Conservation (phyloP, 352 stramenopile genomes). For the Phytophthora quininea region DNA sequence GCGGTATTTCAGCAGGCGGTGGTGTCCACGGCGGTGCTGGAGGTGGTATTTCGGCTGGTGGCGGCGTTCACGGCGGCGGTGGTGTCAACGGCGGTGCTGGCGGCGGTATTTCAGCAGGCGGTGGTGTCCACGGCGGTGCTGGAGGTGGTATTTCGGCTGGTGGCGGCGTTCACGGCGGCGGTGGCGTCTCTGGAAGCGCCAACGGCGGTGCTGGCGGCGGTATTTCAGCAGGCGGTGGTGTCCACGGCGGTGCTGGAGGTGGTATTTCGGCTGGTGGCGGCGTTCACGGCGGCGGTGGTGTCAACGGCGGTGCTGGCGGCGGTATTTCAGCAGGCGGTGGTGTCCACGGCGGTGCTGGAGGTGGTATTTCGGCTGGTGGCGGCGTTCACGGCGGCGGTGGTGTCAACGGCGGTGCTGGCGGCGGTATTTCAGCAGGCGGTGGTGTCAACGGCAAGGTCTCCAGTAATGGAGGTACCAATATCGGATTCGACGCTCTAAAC, state of each 20-base stretch:
- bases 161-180: not conserved
- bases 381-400: not conserved
- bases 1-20: not conserved
- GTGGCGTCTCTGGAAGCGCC: not conserved
- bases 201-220: not conserved
- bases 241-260: not conserved
- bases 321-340: not conserved
- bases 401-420: not conserved
- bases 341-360: not conserved
- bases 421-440: not conserved
- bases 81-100: not conserved
- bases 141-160: not conserved
- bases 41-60: too few relatives aligned
- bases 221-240: not conserved
- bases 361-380: not conserved
- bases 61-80: not conserved
- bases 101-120: not conserved
- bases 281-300: too few relatives aligned
- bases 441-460: constrained; percentile 1
- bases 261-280: not conserved
- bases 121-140: not conserved
- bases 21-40: not conserved
- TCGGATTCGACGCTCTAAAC: not conserved
- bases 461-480: not conserved
- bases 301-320: too few relatives aligned